A percentile compares a stretch with the other conserved stretches of the same genome.
These are phyloP conservation scores for Asclepias syriaca DNA, from an alignment of 257 asterid species.

Conservation along the genomic window DNA sequence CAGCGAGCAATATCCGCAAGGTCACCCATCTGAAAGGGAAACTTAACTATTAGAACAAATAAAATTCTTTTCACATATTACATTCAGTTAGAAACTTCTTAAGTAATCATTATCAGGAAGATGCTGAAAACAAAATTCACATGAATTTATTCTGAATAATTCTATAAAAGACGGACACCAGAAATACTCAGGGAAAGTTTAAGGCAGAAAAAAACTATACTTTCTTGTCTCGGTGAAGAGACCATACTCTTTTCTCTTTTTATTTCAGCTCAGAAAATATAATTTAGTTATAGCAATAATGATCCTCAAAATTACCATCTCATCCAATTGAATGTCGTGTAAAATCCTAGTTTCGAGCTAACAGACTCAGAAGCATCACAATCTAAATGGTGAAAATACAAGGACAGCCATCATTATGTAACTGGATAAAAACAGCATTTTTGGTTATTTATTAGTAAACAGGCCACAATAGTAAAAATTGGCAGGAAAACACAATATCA, in stretches of 20 bases:
- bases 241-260: not conserved
- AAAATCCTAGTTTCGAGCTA: not conserved
- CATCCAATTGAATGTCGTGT: not conserved
- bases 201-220: not conserved
- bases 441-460: not conserved
- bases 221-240: not conserved
- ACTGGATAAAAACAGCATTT: not conserved
- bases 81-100: not conserved
- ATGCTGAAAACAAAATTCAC: not conserved
- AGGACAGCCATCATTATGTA: not conserved
- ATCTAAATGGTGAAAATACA: no score
- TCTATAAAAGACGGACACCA: not conserved
- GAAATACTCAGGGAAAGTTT: not conserved
- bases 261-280: not conserved
- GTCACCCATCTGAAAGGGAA: conserved; percentile 60
- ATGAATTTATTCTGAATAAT: not conserved
- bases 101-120: not conserved
- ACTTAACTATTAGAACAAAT: conserved; percentile 19
- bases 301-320: not conserved
- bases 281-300: not conserved
- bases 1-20: conserved; percentile 86
- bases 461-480: not conserved
- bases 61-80: conserved; percentile 1
- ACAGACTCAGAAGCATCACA: not conserved
- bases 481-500: not conserved